Base-by-base conservation (phyloP, 2,329 filamentous ascomycete genomes). In the Penicillium sp. region DNA sequence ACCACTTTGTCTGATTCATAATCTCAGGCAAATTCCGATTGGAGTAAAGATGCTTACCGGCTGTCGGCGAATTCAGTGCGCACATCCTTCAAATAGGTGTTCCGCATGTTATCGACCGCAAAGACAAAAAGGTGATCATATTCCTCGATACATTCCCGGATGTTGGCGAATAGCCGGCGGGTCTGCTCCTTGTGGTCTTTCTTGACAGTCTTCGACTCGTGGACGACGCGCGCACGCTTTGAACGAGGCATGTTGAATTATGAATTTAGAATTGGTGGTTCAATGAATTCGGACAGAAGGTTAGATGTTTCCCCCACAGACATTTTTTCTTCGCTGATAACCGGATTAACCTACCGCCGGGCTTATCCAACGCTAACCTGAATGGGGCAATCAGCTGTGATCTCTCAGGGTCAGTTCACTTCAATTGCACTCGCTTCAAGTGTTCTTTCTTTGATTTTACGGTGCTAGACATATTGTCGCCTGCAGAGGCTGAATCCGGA, bases 61-160 rank as follows among this genome's bases (percentile, higher is more conserved):
- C 89, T 89, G 79, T 97, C 92, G 48, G 82, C 82, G 66, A 97
- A 87, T 69, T 96, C 89, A 64, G 86, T 84, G 66, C 93, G 87
- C 66, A 97, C 90, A 69, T 91, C 86, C 80, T 97, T 96, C 69
- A 97, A 80, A 76, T 96, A 92, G 67, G 88, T 95, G 80, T 99
- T 99, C 74, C 94, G 91, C 91, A 96, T 96, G 81, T 97, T 97
- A 73, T 96, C 90, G 66, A 99, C 88, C 69, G 85, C 84, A 75
- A 99, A 96, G 72, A 97, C 90, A 78, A 95, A 95, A 79, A 93
- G 89, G 81, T 93, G 86, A 76, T 92, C 85, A 82, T 93, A 96
- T 70, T 90, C 81, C 72, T 92, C 88, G 58, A 95, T 82, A 70
- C 87, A 87, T 73, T 92, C 88, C 75, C 92, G 91, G 63, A 99